A percentile compares a stretch with the other conserved stretches of the same genome.
phyloP scores from a whole-genome alignment of 202 grass and related monocot species.

The Musa balbisiana region DNA sequence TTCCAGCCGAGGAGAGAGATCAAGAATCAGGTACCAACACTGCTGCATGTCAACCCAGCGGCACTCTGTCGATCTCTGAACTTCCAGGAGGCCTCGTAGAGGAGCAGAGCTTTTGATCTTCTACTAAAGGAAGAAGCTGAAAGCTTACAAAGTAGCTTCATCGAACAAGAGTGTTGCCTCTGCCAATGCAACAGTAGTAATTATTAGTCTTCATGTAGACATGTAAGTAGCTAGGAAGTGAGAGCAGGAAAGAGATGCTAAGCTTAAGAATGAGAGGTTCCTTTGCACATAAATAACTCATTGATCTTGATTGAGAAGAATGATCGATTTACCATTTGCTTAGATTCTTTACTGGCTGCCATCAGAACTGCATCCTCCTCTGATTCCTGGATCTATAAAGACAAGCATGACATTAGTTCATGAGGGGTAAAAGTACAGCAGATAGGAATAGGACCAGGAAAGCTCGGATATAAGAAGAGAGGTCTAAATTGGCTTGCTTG shows the following conservation, averaged over 20 bases:
- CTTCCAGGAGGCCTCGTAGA: conserved; percentile 53
- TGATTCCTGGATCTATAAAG: too few species aligned
- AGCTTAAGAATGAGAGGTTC: too few species aligned
- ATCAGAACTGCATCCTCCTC: conserved; percentile 8
- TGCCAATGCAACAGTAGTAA: background rate
- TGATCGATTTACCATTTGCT: background rate
- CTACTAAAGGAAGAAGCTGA: background rate
- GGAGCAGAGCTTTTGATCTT: background rate
- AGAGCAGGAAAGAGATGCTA: background rate
- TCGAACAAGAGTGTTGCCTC: too few species aligned
- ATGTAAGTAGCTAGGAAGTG: background rate
- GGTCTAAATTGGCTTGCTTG: background rate
- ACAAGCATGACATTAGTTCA: too few species aligned
- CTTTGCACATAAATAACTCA: background rate
- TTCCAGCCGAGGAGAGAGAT: conserved; percentile 25
- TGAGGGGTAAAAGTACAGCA: background rate
- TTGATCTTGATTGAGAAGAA: background rate
- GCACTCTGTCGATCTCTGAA: conserved; percentile 41
- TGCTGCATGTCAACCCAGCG: conserved; percentile 37
- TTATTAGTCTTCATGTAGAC: background rate
- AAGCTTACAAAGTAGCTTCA: background rate
- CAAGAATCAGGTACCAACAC: conserved; percentile 1
- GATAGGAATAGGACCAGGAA: background rate
- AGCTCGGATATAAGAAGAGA: background rate
- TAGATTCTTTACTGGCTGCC: background rate